Conservation (phyloP, 345 rosid genomes). For the Sonneratia alba region DNA sequence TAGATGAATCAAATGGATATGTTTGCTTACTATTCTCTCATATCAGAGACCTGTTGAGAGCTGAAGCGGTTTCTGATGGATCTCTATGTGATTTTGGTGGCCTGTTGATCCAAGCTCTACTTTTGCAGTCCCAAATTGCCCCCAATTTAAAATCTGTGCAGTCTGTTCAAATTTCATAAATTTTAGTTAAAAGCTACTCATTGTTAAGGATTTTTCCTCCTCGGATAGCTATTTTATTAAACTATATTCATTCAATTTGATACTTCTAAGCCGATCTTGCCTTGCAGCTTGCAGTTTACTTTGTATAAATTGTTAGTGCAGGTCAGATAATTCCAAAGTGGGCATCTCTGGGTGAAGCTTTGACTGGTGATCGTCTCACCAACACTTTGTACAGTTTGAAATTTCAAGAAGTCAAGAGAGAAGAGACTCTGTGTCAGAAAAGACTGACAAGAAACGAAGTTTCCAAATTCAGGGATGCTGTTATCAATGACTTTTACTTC, state of each 20-base stretch:
- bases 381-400: slow-evolving; percentile 42
- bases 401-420: slow-evolving; percentile 39
- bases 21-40: not conserved
- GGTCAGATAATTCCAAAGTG: slow-evolving; percentile 42
- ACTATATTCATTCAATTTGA: not conserved
- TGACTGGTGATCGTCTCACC: slow-evolving; percentile 65
- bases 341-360: slow-evolving; percentile 73
- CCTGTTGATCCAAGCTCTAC: not conserved
- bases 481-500: slow-evolving; percentile 63
- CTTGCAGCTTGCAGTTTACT: not conserved
- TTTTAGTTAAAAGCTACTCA: not conserved
- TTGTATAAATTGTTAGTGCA: slow-evolving; percentile 21
- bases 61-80: not conserved
- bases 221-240: not conserved
- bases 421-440: slow-evolving; percentile 33
- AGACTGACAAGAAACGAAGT: slow-evolving; percentile 40
- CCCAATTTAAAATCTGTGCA: not conserved
- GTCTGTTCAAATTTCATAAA: not conserved
- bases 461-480: slow-evolving; percentile 41
- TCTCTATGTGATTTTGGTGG: not conserved
- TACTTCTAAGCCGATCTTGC: not conserved
- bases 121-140: not conserved
- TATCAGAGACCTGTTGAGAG: not conserved
- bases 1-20: not conserved
- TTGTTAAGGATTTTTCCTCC: not conserved